Percentiles rank a stretch among this genome's conserved stretches.
phyloP scores from a whole-genome alignment of 352 stramenopile species.

The Pythium sp. region DNA sequence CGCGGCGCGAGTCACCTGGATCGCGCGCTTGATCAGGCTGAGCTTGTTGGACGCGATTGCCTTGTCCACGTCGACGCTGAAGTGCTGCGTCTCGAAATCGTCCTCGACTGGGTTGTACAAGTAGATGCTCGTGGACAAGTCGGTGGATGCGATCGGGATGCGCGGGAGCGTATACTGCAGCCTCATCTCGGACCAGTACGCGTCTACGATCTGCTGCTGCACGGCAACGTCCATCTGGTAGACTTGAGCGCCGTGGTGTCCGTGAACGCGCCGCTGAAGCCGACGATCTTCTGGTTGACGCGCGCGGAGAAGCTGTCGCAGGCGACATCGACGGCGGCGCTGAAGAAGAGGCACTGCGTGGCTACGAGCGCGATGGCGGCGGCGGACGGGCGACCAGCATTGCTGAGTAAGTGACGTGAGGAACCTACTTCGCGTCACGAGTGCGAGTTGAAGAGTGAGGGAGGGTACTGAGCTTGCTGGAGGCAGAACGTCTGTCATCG shows the following conservation, averaged over 20 bases:
- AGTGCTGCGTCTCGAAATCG: constrained; percentile 80
- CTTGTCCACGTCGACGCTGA: constrained; percentile 85
- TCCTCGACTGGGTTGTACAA: constrained; percentile 80
- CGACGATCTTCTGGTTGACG: constrained; percentile 22
- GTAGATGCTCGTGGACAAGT: constrained; percentile 87
- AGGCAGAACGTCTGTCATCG: too few species aligned
- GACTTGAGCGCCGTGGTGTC: constrained; percentile 82
- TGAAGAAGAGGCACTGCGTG: too few species aligned
- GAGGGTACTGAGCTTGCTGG: too few species aligned
- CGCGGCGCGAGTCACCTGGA: constrained; percentile 32
- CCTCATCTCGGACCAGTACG: constrained; percentile 77
- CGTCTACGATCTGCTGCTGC: constrained; percentile 68
- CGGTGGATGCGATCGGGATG: constrained; percentile 81
- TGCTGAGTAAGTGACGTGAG: too few species aligned
- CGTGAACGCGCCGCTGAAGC: constrained; percentile 90
- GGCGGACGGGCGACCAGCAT: too few species aligned
- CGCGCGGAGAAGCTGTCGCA: too few species aligned
- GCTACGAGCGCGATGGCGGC: too few species aligned
- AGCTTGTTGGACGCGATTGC: constrained; percentile 56
- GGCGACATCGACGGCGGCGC: too few species aligned
- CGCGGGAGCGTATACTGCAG: constrained; percentile 83
- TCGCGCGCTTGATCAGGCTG: constrained; percentile 57
- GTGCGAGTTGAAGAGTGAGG: too few species aligned
- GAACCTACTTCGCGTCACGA: too few species aligned
- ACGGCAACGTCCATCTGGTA: constrained; percentile 50